Base-by-base conservation (phyloP, 148 eudicot species). In the Arbutus unedo region DNA sequence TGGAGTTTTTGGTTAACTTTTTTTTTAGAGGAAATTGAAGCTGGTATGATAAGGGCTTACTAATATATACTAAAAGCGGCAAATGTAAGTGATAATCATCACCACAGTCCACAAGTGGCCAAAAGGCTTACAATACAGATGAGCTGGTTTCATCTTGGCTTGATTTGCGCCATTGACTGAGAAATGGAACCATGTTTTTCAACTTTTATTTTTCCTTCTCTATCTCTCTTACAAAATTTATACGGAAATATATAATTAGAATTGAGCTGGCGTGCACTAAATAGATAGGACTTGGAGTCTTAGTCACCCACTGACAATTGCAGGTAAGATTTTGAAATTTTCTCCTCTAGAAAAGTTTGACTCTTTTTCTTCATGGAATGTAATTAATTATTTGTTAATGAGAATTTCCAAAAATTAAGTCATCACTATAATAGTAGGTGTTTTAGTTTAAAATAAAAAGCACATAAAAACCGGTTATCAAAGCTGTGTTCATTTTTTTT, bases 131-230 rank as follows among this genome's bases (percentile, higher is more conserved):
- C 11, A 1, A 60, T 60, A n/a, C 11, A 1, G 19, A 64, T 64
- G 70, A 64, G 70, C 70, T 64, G 70, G 70, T 64, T 64, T 64
- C 70, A 64, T 64, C 70, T 21, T 23, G 25, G 14, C 70, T 64
- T 21, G 70, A 64, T 64, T 64, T 64, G 70, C 70, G 70, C 70
- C 70, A 21, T 13, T 23, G 70, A 64, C 70, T 8, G 1, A 64
- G 41, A 64, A 64, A 64, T 3, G 70, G 70, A 23, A 64, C 23
- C 13, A 64, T 23, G 38, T 64, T 64, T 60, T 64, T 60, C 31
- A 19, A 23, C n/a, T 60, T 60, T 2, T 19, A 6, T 57, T 60
- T 25, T 60, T 25, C 21, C 67, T 60, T 25, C n/a, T 7, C n/a
- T 25, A 60, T 19, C 6, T 59, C 16, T 59, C 19, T 5, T 4